Base-by-base conservation (phyloP, 106 monocot species). In the Phalaenopsis aphrodite region DNA sequence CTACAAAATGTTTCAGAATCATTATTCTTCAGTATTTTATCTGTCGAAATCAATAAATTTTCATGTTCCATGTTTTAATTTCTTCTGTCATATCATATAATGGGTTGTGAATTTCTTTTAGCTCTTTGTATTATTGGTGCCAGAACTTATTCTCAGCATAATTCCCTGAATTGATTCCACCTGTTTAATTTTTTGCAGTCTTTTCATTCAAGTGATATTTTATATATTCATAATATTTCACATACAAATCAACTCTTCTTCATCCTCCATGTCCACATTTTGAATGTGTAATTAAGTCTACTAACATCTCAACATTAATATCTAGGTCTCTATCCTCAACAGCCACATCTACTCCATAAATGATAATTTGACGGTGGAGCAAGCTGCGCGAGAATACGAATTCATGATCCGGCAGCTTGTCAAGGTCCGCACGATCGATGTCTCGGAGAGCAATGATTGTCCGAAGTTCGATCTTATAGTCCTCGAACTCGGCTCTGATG, bases 391-490 rank as follows among this genome's bases (percentile, higher is more conserved):
- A 1, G 90, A 86, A 39, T 93, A 93, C 39, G 87, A 90, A 65
- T 93, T 93, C 49, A 72, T 77, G 45, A 90, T 93, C 68, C 93
- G 93, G 2, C 93, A 93, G 75, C 79, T 90, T 0, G 93, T 93
- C 72, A 90, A 88, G 83, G 75, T 84, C 37, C 93, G 93, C 17
- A 85, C 85, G 0, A 68, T 93, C 0, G 84, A 84, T 38, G 93
- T 93, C 37, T 90, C 84, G 0, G 88, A 85, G 78, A 85, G 78
- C 80, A 93, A 88, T 12, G 93, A 93, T 69, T 93, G 93, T 77
- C 93, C 93, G 11, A 93, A 89, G 76, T 93, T 93, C 17, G 93
- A 93, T 65, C 88, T 93, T 41, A 88, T 93, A 37, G 79, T 93
- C 58, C 93, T 93, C 10, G 85, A 81, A 72, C 84, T 90, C 81